Evolutionary conservation across 2,329 filamentous ascomycete genomes (phyloP).

Genomic region (Leptographium lundbergii): DNA sequence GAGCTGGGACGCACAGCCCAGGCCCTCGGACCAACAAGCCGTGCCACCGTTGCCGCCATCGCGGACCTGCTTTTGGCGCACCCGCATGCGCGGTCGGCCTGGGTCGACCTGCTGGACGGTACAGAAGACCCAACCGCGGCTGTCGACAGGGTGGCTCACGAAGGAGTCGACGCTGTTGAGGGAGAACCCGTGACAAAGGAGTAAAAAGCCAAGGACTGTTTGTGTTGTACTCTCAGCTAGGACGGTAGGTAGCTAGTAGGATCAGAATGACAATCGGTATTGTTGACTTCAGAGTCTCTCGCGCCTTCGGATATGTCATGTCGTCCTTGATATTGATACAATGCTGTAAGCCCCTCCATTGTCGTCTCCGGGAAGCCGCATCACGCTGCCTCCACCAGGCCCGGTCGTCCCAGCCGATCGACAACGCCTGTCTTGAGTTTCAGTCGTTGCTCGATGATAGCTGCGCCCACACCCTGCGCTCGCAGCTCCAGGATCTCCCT

Average conservation of each 20-base stretch:
- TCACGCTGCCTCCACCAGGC: conserved; percentile 25
- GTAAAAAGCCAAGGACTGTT: not conserved
- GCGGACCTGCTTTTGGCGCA: conserved; percentile 41
- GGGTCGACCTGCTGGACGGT: conserved; percentile 44
- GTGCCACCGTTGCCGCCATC: conserved; percentile 47
- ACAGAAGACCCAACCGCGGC: conserved; percentile 33
- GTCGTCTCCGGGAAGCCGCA: not conserved
- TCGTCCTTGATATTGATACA: not conserved
- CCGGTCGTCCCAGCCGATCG: conserved; percentile 27
- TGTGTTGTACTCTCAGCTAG: not conserved
- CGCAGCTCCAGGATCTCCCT: conserved; percentile 32
- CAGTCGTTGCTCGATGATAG: conserved; percentile 33
- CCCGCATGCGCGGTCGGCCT: conserved; percentile 30
- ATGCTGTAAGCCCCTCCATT: not conserved
- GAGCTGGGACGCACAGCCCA: conserved; percentile 32
- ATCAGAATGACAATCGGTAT: not conserved
- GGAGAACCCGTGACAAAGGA: conserved; percentile 27
- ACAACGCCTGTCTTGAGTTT: conserved; percentile 33
- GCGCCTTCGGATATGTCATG: not conserved
- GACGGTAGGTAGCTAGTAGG: not conserved
- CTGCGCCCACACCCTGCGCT: conserved; percentile 22
- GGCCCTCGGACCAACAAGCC: conserved; percentile 29
- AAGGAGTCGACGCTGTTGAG: conserved; percentile 38
- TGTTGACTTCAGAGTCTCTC: not conserved
- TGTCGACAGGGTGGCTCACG: conserved; percentile 34